Conservation (phyloP, 345 rosid species). For the Linum usitatissimum region DNA sequence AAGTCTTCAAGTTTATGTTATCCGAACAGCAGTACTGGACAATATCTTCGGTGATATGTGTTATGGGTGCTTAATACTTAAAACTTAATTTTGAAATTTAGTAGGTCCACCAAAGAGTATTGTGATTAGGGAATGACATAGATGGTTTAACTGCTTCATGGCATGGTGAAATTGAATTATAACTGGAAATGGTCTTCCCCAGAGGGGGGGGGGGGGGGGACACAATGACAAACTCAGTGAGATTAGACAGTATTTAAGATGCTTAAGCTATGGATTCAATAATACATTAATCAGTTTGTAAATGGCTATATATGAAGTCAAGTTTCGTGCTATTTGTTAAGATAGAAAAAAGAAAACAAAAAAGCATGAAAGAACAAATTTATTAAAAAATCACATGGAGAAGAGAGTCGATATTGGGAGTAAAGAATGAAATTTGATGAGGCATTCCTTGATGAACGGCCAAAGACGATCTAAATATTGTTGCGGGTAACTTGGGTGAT, state of each 20-base stretch:
- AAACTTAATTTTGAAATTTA: slow-evolving; percentile 14
- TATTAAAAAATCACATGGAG: slow-evolving; percentile 11
- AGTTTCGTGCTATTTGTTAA: slow-evolving; percentile 3
- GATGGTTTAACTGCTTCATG: slow-evolving; percentile 21
- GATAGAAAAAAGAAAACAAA: slow-evolving; percentile 1
- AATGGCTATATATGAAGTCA: slow-evolving; percentile 12
- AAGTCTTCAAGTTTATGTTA: neutral
- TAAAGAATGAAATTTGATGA: neutral
- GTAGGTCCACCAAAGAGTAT: slow-evolving; percentile 1
- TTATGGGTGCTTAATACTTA: neutral
- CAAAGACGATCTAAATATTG: neutral
- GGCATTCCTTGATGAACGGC: slow-evolving; percentile 5
- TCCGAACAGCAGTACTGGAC: slow-evolving; percentile 5
- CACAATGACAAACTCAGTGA: slow-evolving; percentile 24
- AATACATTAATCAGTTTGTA: neutral
- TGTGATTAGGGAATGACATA: slow-evolving; percentile 11
- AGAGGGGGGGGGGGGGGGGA: slow-evolving; percentile 15
- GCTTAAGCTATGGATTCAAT: neutral
- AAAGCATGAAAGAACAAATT: slow-evolving; percentile 2
- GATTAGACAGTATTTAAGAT: slow-evolving; percentile 3
- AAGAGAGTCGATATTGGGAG: neutral
- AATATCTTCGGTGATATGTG: neutral
- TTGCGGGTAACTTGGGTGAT: neutral
- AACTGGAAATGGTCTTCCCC: slow-evolving; percentile 15
- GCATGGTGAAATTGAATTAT: slow-evolving; percentile 7